Percentiles rank a stretch among this genome's conserved stretches.
These are phyloP conservation scores for Plasmopara viticola DNA, from an alignment of 352 stramenopile species.

Conservation along the genomic window DNA sequence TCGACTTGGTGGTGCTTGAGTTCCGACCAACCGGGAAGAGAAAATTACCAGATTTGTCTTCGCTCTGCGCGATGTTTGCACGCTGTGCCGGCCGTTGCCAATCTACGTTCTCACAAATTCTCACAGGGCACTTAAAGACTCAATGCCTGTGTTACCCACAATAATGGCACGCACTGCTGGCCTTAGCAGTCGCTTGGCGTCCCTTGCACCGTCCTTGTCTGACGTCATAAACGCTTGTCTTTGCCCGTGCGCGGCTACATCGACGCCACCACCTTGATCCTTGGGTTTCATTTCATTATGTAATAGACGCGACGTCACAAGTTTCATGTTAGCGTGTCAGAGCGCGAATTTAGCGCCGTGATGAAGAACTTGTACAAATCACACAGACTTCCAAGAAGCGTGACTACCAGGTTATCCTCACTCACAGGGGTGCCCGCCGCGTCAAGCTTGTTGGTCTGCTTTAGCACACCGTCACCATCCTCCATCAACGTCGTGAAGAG, in stretches of 20 bases:
- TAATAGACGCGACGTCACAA: too few species aligned
- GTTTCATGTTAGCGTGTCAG: too few species aligned
- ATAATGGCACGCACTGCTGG: background rate
- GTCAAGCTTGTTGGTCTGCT: background rate
- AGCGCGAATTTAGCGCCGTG: background rate
- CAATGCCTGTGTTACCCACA: background rate
- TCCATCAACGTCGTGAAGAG: background rate
- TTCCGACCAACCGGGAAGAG: background rate
- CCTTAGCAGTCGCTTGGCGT: too few species aligned
- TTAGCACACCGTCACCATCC: background rate
- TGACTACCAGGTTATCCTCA: too few species aligned
- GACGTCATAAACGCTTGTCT: too few species aligned
- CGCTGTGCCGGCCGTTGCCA: background rate
- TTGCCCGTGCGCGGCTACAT: too few species aligned
- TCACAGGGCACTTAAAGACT: background rate
- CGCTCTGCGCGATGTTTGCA: background rate
- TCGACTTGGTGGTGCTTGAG: background rate
- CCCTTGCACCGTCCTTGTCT: too few species aligned
- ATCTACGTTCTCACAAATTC: background rate
- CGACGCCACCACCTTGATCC: too few species aligned
- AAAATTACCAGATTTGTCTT: background rate
- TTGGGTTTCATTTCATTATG: too few species aligned
- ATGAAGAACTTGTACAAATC: background rate
- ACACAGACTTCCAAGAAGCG: background rate
- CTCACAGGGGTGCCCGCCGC: background rate